Percentiles rank a stretch among this genome's conserved stretches.
phyloP scores from a whole-genome alignment of 208 protist genomes.

The Acanthamoeba triangularis region DNA sequence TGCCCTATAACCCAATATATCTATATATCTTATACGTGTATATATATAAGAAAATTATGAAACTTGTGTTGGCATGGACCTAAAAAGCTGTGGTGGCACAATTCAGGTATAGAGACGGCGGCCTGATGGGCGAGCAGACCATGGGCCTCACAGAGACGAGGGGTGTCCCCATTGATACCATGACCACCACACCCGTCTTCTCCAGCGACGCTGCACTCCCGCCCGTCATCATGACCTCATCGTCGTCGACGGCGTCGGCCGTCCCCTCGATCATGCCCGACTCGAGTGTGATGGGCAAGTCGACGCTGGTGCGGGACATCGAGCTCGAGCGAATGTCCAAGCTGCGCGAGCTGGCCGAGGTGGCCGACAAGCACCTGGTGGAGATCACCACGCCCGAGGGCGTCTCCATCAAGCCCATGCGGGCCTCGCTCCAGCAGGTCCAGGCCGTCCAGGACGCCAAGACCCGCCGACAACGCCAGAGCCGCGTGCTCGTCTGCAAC shows the following conservation, averaged over 20 bases:
- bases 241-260: not conserved
- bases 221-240: not conserved
- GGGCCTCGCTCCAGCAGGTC: not conserved
- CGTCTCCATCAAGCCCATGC: slow-evolving; percentile 10
- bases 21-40: too few relatives aligned
- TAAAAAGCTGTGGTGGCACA: not conserved
- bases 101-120: not conserved
- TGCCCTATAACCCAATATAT: too few relatives aligned
- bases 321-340: slow-evolving; percentile 12
- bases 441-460: slow-evolving; percentile 35
- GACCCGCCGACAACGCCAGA: slow-evolving; percentile 24
- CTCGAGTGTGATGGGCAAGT: not conserved
- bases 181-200: not conserved
- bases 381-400: slow-evolving; percentile 53
- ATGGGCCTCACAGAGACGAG: not conserved
- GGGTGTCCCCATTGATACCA: not conserved
- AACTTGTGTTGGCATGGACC: too few relatives aligned
- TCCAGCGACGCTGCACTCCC: not conserved
- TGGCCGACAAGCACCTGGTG: slow-evolving; percentile 16
- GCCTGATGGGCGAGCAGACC: not conserved
- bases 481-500: not conserved
- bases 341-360: slow-evolving; percentile 10
- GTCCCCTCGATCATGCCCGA: not conserved
- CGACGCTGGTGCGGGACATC: not conserved
- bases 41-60: too few relatives aligned